A percentile compares a stretch with the other conserved stretches of the same genome.
These are phyloP conservation scores for Mycena maculata DNA, from an alignment of 768 basidiomycete species.

Conservation along the genomic window DNA sequence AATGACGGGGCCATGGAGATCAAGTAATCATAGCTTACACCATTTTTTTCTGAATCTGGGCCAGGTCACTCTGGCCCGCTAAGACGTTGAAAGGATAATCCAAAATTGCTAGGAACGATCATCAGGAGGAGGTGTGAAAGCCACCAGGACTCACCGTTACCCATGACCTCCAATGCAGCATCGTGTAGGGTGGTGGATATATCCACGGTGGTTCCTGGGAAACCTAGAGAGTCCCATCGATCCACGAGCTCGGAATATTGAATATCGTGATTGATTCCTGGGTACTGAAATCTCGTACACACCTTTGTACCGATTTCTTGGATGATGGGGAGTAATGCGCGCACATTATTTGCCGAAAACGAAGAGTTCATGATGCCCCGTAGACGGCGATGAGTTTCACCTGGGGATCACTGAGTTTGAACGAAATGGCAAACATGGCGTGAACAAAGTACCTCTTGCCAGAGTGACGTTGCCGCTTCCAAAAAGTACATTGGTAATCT, in stretches of 20 bases:
- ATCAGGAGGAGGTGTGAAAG: background rate
- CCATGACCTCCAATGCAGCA: slow-evolving; percentile 1
- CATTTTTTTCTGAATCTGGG: background rate
- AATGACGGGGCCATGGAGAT: no score
- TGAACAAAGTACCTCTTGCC: background rate
- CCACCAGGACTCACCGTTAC: background rate
- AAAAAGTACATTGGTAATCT: background rate
- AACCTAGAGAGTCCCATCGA: no score
- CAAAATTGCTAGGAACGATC: background rate
- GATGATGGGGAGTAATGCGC: background rate
- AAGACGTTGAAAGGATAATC: slow-evolving; percentile 2
- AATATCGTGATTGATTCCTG: no score
- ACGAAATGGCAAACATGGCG: background rate
- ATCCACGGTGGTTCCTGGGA: background rate
- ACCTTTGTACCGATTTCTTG: background rate
- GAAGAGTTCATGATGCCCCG: slow-evolving; percentile 2
- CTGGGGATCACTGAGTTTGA: background rate
- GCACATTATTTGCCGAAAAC: background rate
- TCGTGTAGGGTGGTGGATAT: background rate
- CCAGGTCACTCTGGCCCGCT: background rate
- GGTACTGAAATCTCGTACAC: no score
- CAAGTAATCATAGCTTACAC: background rate
- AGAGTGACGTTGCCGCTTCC: slow-evolving; percentile 7
- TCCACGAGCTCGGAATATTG: slow-evolving; percentile 1
- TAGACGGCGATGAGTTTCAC: background rate